Conservation (phyloP, 2,329 filamentous ascomycete species). For the Balansia obtecta region DNA sequence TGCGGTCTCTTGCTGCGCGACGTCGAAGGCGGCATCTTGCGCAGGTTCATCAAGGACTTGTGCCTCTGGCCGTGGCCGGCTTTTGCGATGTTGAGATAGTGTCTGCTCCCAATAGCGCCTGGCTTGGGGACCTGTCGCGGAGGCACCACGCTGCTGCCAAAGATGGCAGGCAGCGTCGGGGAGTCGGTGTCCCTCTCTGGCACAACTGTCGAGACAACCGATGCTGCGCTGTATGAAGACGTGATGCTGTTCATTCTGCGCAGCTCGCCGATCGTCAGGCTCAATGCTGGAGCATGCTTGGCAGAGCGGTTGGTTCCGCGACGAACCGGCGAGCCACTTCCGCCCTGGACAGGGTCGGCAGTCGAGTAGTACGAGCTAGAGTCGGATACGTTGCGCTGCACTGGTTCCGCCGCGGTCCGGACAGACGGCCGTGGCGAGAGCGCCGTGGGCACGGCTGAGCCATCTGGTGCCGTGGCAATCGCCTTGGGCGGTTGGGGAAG, state of each 20-base stretch:
- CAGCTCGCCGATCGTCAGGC: slow-evolving; percentile 37
- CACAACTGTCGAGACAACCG: slow-evolving; percentile 18
- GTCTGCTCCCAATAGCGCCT: slow-evolving; percentile 25
- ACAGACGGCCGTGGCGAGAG: slow-evolving; percentile 16
- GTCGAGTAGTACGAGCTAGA: slow-evolving; percentile 16
- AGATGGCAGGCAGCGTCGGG: slow-evolving; percentile 25
- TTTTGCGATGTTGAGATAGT: slow-evolving; percentile 35
- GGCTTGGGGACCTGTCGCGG: slow-evolving; percentile 17
- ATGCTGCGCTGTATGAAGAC: slow-evolving; percentile 30
- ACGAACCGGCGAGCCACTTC: slow-evolving; percentile 14
- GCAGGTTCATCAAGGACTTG: slow-evolving; percentile 9
- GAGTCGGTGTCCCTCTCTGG: slow-evolving; percentile 20
- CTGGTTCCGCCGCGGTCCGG: slow-evolving; percentile 8
- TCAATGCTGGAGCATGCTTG: slow-evolving; percentile 16
- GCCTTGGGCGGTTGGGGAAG: slow-evolving; percentile 20
- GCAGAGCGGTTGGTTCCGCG: slow-evolving; percentile 9
- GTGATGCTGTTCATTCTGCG: slow-evolving; percentile 45
- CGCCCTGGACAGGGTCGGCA: slow-evolving; percentile 5
- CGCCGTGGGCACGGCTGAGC: slow-evolving; percentile 14
- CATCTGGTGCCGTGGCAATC: slow-evolving; percentile 15
- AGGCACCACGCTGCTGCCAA: slow-evolving; percentile 27
- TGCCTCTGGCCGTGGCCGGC: slow-evolving; percentile 8
- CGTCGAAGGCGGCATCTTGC: slow-evolving; percentile 2
- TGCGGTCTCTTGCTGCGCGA: neutral
- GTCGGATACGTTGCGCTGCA: slow-evolving; percentile 12